These are phyloP conservation scores for Carex parvula DNA, from an alignment of 176 grass and related monocot species.

Conservation along the genomic window DNA sequence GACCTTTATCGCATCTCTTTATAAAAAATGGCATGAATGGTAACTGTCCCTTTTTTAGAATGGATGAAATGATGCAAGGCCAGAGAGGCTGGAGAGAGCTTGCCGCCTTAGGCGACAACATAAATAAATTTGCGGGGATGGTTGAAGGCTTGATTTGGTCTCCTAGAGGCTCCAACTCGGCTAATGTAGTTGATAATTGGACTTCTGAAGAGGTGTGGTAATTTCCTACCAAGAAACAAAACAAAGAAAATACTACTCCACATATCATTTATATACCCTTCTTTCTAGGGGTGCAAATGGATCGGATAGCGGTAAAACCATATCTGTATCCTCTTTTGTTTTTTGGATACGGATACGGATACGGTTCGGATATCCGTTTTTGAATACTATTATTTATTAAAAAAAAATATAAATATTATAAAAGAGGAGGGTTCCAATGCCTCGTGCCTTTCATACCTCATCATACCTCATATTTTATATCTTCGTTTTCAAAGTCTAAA, in stretches of 20 bases:
- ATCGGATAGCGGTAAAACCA: too few species aligned
- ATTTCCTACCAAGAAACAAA: slow-evolving; percentile 6
- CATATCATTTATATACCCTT: not conserved
- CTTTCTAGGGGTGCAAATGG: too few species aligned
- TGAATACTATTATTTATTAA: too few species aligned
- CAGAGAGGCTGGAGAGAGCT: slow-evolving; percentile 99
- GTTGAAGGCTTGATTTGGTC: slow-evolving; percentile 99
- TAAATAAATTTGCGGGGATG: slow-evolving; percentile 94
- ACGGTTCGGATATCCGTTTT: too few species aligned
- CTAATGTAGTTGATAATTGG: slow-evolving; percentile 64
- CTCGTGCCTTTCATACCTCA: too few species aligned
- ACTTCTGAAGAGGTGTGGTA: slow-evolving; percentile 56
- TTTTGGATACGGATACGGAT: too few species aligned
- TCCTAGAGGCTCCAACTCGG: slow-evolving; percentile 47
- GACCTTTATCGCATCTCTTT: not conserved
- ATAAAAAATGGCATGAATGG: not conserved
- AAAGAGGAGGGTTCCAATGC: too few species aligned
- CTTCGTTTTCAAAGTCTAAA: too few species aligned
- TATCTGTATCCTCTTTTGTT: too few species aligned
- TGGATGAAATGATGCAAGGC: slow-evolving; percentile 98
- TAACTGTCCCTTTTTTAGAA: slow-evolving; percentile 6
- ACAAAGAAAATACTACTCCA: not conserved
- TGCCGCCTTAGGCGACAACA: slow-evolving; percentile 78
- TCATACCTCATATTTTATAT: too few species aligned
- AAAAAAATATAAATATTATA: too few species aligned